Evolutionary conservation across 352 stramenopile genomes (phyloP), one percentile per base, ranked within the genome.

Genomic region (Halophytophthora polymorphica): DNA sequence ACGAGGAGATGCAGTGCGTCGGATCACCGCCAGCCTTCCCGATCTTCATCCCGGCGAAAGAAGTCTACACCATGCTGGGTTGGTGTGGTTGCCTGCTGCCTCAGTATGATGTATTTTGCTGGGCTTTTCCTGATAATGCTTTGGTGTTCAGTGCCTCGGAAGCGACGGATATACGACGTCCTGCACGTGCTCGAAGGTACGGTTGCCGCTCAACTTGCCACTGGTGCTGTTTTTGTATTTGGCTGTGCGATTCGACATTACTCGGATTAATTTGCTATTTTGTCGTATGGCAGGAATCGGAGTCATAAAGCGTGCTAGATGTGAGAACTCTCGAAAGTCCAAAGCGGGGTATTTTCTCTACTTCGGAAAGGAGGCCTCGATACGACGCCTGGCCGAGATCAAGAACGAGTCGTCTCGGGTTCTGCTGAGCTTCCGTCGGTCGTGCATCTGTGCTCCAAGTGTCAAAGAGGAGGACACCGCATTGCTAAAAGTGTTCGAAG

Each of bases 131-230:
- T 50, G 29, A 37, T 44, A 18, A 37, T 18, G 37, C 17, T 35
- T 35, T 11, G 34, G 53, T 59, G 28, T 31, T 25, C 41, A 90
- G 80, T 86, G 29, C 66, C 75, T 29, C 63, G 76, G 33, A 91
- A 91, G 45, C 70, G 80, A 44, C 61, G 80, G 4, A 81, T 88
- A 8, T 91, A 91, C 46, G 80, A 91, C 46, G 80, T 89, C 10
- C 56, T 91, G 18, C 78, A 91, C 39, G 80, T 91, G 3, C 50
- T 91, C 14, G 80, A 91, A 88, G 80, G 80, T 87, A 58, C 40
- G 34, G n/a, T 17, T 17, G 17, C 7, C 3, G 6, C 42, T 28
- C 12, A 23, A 2, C 22, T 8, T 21, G 13, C 8, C 14, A 7
- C 1, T 48, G 44, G 34, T 49, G 18, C 1, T 17, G 10, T 34